phyloP scores from a whole-genome alignment of 345 rosid species.

The Litchi chinensis region DNA sequence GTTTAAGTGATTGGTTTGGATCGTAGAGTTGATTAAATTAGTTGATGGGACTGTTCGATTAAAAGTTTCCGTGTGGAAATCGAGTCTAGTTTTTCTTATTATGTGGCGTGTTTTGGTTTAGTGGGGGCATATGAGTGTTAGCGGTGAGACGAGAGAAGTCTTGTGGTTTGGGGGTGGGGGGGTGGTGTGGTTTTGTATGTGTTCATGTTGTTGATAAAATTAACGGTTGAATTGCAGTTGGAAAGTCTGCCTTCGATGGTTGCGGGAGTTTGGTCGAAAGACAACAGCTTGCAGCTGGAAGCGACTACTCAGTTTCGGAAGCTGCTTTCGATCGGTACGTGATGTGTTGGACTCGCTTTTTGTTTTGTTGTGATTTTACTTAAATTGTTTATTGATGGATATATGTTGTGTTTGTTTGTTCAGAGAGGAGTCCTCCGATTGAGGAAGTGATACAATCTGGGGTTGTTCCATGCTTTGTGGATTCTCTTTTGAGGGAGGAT shows the following conservation, averaged over 20 bases:
- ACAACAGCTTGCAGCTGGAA: constrained; percentile 63
- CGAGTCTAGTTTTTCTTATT: no score
- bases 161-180: background rate
- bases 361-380: background rate
- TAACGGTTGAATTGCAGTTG: constrained; percentile 45
- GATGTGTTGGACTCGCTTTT: background rate
- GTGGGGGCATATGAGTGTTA: background rate
- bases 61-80: background rate
- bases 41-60: background rate
- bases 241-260: constrained; percentile 81
- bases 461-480: constrained; percentile 87
- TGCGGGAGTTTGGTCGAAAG: constrained; percentile 62
- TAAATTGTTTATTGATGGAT: background rate
- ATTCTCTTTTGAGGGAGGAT: constrained; percentile 76
- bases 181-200: background rate
- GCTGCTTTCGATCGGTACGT: constrained; percentile 74
- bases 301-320: constrained; percentile 88
- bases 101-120: background rate
- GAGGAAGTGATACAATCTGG: constrained; percentile 79
- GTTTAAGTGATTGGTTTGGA: no score
- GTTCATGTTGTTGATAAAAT: background rate
- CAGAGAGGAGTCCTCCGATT: constrained; percentile 87
- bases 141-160: background rate
- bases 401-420: background rate
- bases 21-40: no score